These are phyloP conservation scores for Crithidia brevicula DNA, from an alignment of 208 protist genomes.

Conservation along the genomic window DNA sequence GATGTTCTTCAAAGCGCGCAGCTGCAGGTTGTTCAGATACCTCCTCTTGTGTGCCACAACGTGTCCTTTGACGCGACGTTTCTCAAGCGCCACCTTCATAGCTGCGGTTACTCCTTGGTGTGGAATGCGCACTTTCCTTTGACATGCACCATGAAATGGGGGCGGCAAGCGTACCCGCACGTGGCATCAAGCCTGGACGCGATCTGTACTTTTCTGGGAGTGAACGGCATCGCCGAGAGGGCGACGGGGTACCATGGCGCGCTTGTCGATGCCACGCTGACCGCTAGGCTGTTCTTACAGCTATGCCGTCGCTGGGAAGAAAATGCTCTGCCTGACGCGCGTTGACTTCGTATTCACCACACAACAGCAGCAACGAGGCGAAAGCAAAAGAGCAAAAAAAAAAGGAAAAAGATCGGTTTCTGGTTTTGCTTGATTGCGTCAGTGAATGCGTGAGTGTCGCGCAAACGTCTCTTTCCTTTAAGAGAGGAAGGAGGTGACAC, in stretches of 20 bases:
- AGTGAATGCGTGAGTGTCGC: too few relatives aligned
- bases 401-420: too few relatives aligned
- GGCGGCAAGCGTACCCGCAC: constrained; percentile 50
- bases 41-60: constrained; percentile 75
- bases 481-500: too few relatives aligned
- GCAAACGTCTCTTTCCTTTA: too few relatives aligned
- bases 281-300: constrained; percentile 56
- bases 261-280: constrained; percentile 57
- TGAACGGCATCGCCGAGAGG: constrained; percentile 36
- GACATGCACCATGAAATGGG: constrained; percentile 58
- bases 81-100: constrained; percentile 33
- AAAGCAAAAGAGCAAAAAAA: background rate
- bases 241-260: constrained; percentile 42
- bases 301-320: constrained; percentile 20
- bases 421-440: too few relatives aligned
- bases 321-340: background rate
- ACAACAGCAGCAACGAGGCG: background rate
- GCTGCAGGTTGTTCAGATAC: constrained; percentile 31
- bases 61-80: constrained; percentile 65
- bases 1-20: background rate
- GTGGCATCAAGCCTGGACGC: constrained; percentile 42
- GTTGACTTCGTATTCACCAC: too few relatives aligned
- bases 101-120: constrained; percentile 47
- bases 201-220: constrained; percentile 42
- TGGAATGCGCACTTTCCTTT: constrained; percentile 52